phyloP scores from a whole-genome alignment of 257 asterid genomes.

The Rehmannia glutinosa region DNA sequence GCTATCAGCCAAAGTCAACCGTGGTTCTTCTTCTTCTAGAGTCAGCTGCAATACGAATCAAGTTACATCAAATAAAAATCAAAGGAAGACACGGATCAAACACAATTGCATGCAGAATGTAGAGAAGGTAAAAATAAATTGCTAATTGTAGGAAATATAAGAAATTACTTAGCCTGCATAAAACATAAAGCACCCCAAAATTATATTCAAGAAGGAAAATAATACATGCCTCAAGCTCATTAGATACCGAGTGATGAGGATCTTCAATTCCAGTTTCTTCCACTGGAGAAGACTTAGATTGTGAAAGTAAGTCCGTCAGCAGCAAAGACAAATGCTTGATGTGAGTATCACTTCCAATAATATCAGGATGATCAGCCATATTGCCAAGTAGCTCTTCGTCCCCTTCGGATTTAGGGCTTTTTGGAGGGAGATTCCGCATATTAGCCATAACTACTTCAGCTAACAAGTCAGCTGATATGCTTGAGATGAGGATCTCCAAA shows the following conservation, averaged over 20 bases:
- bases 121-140: slow-evolving; percentile 6
- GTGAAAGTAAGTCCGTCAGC: slow-evolving; percentile 50
- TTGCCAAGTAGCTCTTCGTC: slow-evolving; percentile 41
- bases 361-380: slow-evolving; percentile 35
- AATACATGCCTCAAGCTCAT: slow-evolving; percentile 56
- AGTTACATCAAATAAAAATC: slow-evolving; percentile 12
- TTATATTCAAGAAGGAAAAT: slow-evolving; percentile 13
- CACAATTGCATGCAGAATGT: background rate
- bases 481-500: slow-evolving; percentile 87
- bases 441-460: slow-evolving; percentile 95
- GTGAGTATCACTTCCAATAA: slow-evolving; percentile 47
- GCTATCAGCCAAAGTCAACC: slow-evolving; percentile 28
- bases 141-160: background rate
- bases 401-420: slow-evolving; percentile 46
- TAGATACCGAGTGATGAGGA: slow-evolving; percentile 30
- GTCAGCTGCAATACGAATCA: slow-evolving; percentile 40
- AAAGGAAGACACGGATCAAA: slow-evolving; percentile 7
- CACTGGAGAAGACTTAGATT: slow-evolving; percentile 32
- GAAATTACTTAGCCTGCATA: background rate
- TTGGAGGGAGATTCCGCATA: slow-evolving; percentile 68
- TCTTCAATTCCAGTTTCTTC: slow-evolving; percentile 34
- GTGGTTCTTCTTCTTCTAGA: slow-evolving; percentile 45
- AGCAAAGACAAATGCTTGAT: slow-evolving; percentile 59
- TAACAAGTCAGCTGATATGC: slow-evolving; percentile 93
- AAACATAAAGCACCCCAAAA: background rate